These are phyloP conservation scores for Akanthomyces lecanii DNA, from an alignment of 2,329 filamentous ascomycete species.

Conservation along the genomic window DNA sequence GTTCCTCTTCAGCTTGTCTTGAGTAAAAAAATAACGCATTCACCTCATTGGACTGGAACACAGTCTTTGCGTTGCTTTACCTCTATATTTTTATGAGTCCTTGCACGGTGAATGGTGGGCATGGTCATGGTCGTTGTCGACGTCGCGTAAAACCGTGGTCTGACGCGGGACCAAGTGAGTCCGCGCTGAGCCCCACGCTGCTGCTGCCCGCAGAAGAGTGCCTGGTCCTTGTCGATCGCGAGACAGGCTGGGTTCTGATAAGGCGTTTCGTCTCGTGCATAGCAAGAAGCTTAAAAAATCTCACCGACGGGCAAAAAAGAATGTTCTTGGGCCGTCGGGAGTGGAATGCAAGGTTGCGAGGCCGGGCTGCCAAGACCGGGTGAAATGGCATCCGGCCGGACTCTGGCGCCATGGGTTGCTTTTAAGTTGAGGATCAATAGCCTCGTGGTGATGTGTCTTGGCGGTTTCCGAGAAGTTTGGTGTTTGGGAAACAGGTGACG, in stretches of 20 bases:
- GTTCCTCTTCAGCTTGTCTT: not conserved
- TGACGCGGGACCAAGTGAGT: not conserved
- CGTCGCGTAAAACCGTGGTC: not conserved
- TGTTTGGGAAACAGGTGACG: not conserved
- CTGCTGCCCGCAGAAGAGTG: not conserved
- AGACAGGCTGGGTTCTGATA: not conserved
- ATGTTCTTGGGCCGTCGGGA: not conserved
- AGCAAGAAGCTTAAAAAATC: not conserved
- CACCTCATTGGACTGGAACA: too few relatives aligned
- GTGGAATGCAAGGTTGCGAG: not conserved
- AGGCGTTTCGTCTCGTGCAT: not conserved
- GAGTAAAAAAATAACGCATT: too few relatives aligned
- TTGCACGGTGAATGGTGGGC: not conserved
- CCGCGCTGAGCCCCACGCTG: not conserved
- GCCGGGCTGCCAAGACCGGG: not conserved
- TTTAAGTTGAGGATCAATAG: not conserved
- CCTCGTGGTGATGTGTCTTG: not conserved
- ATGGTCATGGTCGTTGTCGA: not conserved
- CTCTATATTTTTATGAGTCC: too few relatives aligned
- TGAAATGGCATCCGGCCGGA: not conserved
- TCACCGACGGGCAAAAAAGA: not conserved
- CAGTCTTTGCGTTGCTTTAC: too few relatives aligned
- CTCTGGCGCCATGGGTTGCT: not conserved
- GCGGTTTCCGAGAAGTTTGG: not conserved
- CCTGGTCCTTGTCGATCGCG: not conserved